Evolutionary conservation across 1,139 yeast species (phyloP).

Genomic region (Hansenula lynferdii): DNA sequence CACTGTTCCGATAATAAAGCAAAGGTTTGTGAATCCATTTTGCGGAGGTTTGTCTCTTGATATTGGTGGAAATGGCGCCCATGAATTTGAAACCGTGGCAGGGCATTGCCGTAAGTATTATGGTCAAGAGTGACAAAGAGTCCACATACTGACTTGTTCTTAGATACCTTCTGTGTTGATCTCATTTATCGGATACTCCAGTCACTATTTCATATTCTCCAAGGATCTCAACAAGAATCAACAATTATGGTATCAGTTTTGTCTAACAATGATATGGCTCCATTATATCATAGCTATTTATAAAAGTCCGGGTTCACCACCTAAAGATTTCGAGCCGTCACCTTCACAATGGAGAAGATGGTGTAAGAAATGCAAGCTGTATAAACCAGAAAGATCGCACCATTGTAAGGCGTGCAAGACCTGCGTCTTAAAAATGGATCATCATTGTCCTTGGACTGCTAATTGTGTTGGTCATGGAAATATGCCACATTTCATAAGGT

Average conservation of each 20-base stretch:
- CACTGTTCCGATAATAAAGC: too few relatives aligned
- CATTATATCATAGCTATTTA: constrained; percentile 59
- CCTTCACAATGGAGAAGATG: constrained; percentile 48
- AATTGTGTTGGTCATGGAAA: constrained; percentile 81
- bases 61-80: constrained; percentile 15
- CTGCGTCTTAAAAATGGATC: constrained; percentile 80
- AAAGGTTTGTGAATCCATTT: too few relatives aligned
- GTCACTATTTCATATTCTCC: constrained; percentile 53
- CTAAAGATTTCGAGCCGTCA: constrained; percentile 32
- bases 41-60: too few relatives aligned
- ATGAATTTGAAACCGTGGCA: constrained; percentile 50
- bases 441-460: constrained; percentile 85
- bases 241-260: constrained; percentile 46
- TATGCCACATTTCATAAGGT: constrained; percentile 79
- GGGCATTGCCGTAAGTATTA: constrained; percentile 44
- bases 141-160: too few relatives aligned
- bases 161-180: constrained; percentile 67
- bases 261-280: constrained; percentile 61
- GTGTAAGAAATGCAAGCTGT: constrained; percentile 60
- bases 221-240: constrained; percentile 34
- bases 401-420: constrained; percentile 63
- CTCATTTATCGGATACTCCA: constrained; percentile 55
- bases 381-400: constrained; percentile 75
- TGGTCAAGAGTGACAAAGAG: too few relatives aligned
- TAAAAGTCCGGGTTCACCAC: constrained; percentile 57